phyloP scores from a whole-genome alignment of 129 eudicot species.

The Arctium minus region DNA sequence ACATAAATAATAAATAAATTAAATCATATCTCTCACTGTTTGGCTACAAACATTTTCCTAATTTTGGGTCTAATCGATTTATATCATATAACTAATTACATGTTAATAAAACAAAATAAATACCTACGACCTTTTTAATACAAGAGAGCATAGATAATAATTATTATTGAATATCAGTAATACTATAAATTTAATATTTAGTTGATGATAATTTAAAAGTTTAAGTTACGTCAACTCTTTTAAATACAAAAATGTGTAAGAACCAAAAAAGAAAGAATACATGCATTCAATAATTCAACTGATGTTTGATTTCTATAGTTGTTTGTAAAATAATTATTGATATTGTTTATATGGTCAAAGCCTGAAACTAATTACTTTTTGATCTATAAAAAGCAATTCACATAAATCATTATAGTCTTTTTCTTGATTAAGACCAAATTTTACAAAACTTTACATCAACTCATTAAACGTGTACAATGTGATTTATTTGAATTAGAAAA shows the following conservation, averaged over 20 bases:
- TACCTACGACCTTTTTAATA: neutral
- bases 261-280: too few species aligned
- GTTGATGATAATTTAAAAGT: too few species aligned
- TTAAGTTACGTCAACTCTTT: too few species aligned
- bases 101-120: neutral
- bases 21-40: slow-evolving; percentile 10
- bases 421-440: slow-evolving; percentile 15
- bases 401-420: neutral
- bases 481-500: slow-evolving; percentile 2
- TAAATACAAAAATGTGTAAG: too few species aligned
- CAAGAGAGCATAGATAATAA: neutral
- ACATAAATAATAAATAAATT: neutral
- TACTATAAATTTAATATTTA: too few species aligned
- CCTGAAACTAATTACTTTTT: too few species aligned
- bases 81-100: neutral
- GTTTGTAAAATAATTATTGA: too few species aligned
- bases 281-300: too few species aligned
- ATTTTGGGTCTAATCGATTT: slow-evolving; percentile 4
- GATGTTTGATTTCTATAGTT: too few species aligned
- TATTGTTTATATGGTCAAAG: too few species aligned
- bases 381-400: neutral
- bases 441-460: neutral
- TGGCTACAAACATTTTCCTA: slow-evolving; percentile 8
- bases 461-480: slow-evolving; percentile 25
- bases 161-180: too few species aligned